A percentile compares a stretch with the other conserved stretches of the same genome.
phyloP scores from a whole-genome alignment of 139 green algal species.

The Trebouxia sp. region DNA sequence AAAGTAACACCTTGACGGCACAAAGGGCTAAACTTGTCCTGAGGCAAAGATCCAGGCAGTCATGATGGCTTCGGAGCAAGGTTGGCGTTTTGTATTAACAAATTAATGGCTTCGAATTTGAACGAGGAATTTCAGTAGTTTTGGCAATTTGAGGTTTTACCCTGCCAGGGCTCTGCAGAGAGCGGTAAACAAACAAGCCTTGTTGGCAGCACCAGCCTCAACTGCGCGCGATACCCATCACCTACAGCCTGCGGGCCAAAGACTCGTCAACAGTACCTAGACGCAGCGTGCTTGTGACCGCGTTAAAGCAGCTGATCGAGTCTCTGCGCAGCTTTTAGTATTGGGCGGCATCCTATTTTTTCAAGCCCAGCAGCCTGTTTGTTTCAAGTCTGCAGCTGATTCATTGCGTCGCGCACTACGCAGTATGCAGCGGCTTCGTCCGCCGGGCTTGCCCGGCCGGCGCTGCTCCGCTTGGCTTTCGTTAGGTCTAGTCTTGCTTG shows the following conservation, averaged over 20 bases:
- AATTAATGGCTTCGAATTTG: slow-evolving; percentile 7
- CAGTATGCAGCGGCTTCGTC: slow-evolving; percentile 3
- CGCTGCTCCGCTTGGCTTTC: slow-evolving; percentile 3
- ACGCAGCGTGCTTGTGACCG: no score
- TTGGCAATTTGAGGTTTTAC: slow-evolving; percentile 8
- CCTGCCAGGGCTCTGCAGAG: background rate
- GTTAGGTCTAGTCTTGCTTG: slow-evolving; percentile 6
- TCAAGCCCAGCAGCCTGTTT: slow-evolving; percentile 1
- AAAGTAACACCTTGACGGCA: no score
- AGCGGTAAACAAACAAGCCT: slow-evolving; percentile 13
- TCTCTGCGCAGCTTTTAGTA: background rate
- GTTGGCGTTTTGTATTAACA: background rate
- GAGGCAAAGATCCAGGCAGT: no score
- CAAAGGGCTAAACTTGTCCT: background rate
- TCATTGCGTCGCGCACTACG: background rate
- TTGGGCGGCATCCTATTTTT: slow-evolving; percentile 23
- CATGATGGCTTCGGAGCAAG: background rate
- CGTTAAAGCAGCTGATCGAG: background rate
- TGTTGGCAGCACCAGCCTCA: slow-evolving; percentile 6
- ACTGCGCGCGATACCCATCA: background rate
- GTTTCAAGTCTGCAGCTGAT: no score
- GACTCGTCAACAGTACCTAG: background rate
- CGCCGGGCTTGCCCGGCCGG: background rate
- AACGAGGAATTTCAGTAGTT: background rate
- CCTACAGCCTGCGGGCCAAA: background rate